A percentile compares a stretch with the other conserved stretches of the same genome.
phyloP scores from a whole-genome alignment of 2,329 filamentous ascomycete genomes.

The Colletotrichum tofieldiae region DNA sequence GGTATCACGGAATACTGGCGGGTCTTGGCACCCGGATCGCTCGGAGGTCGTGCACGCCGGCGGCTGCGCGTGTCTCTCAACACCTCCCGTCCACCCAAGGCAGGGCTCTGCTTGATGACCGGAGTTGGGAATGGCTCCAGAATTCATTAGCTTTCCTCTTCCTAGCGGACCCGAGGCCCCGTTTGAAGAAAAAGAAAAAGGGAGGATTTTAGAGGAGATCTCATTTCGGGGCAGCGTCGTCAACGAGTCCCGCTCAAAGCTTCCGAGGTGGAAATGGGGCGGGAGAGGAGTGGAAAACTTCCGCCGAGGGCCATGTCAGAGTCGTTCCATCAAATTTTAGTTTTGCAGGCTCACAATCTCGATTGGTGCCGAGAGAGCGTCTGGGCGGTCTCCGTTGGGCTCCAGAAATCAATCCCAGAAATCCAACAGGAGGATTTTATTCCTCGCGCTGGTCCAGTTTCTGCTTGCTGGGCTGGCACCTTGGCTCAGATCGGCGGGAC shows the following conservation, averaged over 20 bases:
- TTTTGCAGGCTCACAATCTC: slow-evolving; percentile 35
- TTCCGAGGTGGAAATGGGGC: slow-evolving; percentile 35
- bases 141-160: neutral
- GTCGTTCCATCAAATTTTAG: slow-evolving; percentile 30
- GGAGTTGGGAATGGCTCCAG: neutral
- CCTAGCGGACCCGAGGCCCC: slow-evolving; percentile 22
- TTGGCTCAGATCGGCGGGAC: slow-evolving; percentile 32
- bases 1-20: slow-evolving; percentile 34
- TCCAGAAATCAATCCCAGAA: slow-evolving; percentile 1
- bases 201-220: slow-evolving; percentile 15
- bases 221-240: slow-evolving; percentile 39
- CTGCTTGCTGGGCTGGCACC: slow-evolving; percentile 22
- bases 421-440: neutral
- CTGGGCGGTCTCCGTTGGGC: slow-evolving; percentile 13
- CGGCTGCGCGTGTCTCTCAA: slow-evolving; percentile 31
- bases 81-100: slow-evolving; percentile 18
- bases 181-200: slow-evolving; percentile 1
- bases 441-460: neutral
- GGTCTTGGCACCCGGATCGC: slow-evolving; percentile 42
- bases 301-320: slow-evolving; percentile 22
- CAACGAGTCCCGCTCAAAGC: slow-evolving; percentile 28
- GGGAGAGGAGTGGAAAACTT: slow-evolving; percentile 28
- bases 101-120: slow-evolving; percentile 15
- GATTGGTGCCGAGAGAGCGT: slow-evolving; percentile 26
- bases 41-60: slow-evolving; percentile 36